Percentiles rank a stretch among this genome's conserved stretches.
Evolutionary conservation across 1,284 basidiomycete species (phyloP).

Genomic region (Ceratobasidium sp.): DNA sequence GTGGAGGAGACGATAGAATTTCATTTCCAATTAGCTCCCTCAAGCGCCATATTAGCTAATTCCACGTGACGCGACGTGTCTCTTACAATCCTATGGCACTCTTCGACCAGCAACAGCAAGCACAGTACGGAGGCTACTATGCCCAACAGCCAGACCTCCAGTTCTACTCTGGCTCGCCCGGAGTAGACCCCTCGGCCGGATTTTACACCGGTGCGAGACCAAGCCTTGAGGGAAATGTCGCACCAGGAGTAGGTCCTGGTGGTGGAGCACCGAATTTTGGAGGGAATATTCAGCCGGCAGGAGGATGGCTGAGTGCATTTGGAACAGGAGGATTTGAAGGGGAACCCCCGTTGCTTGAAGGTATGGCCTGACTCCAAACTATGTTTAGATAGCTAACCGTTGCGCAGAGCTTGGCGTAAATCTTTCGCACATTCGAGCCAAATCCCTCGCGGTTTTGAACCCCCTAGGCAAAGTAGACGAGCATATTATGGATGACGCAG

Average conservation of each 20-base stretch:
- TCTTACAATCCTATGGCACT: conserved; percentile 27
- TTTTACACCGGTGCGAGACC: conserved; percentile 62
- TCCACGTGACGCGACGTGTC: conserved; percentile 35
- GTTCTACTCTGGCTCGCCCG: conserved; percentile 41
- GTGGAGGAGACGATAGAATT: conserved; percentile 32
- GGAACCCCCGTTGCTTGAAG: conserved; percentile 91
- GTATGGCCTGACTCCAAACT: conserved; percentile 56
- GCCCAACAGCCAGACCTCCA: conserved; percentile 41
- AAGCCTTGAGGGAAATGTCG: conserved; percentile 73
- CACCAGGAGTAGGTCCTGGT: conserved; percentile 56
- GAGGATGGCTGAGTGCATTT: conserved; percentile 93
- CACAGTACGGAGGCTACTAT: conserved; percentile 38
- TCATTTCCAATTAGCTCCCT: conserved; percentile 16
- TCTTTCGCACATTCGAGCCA: conserved; percentile 92
- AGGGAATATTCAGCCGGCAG: conserved; percentile 73
- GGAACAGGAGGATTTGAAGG: conserved; percentile 95
- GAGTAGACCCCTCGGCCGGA: conserved; percentile 34
- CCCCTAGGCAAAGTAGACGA: conserved; percentile 88
- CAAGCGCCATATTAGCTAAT: conserved; percentile 16
- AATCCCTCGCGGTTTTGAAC: conserved; percentile 95
- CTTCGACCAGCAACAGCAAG: conserved; percentile 37
- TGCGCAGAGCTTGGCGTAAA: conserved; percentile 93
- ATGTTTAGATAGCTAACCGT: background rate
- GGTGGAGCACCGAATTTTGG: conserved; percentile 58
- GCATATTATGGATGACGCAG: conserved; percentile 99